Evolutionary conservation across 1,284 basidiomycete species (phyloP).

Genomic region (Sanguinoderma infundibulare): DNA sequence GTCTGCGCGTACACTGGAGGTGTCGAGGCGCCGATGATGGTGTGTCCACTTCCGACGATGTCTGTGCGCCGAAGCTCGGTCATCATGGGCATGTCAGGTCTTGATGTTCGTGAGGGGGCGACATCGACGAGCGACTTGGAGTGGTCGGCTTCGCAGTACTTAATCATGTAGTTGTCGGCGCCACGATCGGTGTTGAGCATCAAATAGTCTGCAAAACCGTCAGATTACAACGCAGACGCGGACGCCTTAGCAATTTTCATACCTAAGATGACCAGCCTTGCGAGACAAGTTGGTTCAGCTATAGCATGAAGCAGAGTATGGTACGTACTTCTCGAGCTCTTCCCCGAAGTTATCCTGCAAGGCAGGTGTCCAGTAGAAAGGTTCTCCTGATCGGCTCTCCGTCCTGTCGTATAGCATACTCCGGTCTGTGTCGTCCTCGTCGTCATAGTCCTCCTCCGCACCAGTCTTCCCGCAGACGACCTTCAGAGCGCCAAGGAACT

Average conservation of each 20-base stretch:
- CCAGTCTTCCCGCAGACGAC: constrained; percentile 83
- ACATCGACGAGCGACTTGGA: constrained; percentile 77
- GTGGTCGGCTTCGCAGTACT: constrained; percentile 78
- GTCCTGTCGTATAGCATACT: constrained; percentile 62
- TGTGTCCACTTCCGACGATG: constrained; percentile 17
- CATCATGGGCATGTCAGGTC: constrained; percentile 71
- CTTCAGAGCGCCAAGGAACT: constrained; percentile 67
- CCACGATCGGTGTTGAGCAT: constrained; percentile 90
- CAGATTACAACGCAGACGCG: neutral
- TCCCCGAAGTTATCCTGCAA: constrained; percentile 84
- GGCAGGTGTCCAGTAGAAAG: constrained; percentile 82
- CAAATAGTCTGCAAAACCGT: constrained; percentile 65
- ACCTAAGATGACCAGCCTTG: constrained; percentile 87
- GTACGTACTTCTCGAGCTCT: constrained; percentile 81
- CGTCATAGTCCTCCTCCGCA: constrained; percentile 67
- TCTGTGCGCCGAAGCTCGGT: constrained; percentile 61
- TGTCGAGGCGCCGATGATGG: constrained; percentile 35
- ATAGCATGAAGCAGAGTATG: neutral
- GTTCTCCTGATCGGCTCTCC: constrained; percentile 55
- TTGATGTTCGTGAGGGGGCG: constrained; percentile 70
- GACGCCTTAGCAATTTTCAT: constrained; percentile 1
- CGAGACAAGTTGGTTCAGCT: neutral
- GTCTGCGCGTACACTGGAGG: constrained; percentile 26
- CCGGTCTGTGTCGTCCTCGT: constrained; percentile 73
- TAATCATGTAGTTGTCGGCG: constrained; percentile 90